Percentiles rank a stretch among this genome's conserved stretches.
These are phyloP conservation scores for Lentinula raphanica DNA, from an alignment of 768 basidiomycete genomes.

Conservation along the genomic window DNA sequence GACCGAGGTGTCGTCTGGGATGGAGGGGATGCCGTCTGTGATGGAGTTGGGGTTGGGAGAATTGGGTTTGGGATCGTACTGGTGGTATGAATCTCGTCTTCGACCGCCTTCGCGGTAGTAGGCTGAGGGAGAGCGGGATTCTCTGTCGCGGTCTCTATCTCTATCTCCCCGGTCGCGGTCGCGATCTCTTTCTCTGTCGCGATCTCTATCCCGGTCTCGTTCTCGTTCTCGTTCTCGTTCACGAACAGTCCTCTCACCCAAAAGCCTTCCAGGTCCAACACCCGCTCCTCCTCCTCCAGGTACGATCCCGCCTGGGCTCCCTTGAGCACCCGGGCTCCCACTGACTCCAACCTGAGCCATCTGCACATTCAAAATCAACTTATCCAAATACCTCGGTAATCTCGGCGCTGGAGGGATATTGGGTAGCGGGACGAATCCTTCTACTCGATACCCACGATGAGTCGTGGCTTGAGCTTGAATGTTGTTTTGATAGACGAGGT, in stretches of 20 bases:
- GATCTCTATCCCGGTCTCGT: too few species aligned
- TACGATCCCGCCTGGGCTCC: not conserved
- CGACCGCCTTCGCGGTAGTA: not conserved
- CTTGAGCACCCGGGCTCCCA: slow-evolving; percentile 7
- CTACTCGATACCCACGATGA: slow-evolving; percentile 14
- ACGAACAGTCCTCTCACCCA: too few species aligned
- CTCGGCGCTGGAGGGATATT: slow-evolving; percentile 84
- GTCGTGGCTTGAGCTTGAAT: slow-evolving; percentile 20
- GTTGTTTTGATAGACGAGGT: slow-evolving; percentile 39
- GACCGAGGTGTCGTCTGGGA: slow-evolving; percentile 85
- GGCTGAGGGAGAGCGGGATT: too few species aligned
- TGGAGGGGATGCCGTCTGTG: slow-evolving; percentile 18
- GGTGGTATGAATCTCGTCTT: too few species aligned
- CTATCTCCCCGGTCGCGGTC: too few species aligned
- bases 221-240: too few species aligned
- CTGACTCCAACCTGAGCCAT: slow-evolving; percentile 17
- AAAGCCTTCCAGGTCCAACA: too few species aligned
- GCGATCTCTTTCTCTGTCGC: too few species aligned
- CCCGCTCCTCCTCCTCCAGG: too few species aligned
- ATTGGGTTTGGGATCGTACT: not conserved
- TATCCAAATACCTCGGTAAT: slow-evolving; percentile 88
- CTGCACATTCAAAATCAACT: slow-evolving; percentile 64
- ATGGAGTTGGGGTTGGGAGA: not conserved
- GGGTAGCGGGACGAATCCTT: slow-evolving; percentile 52
- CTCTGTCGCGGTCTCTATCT: too few species aligned